Evolutionary conservation across 305 asterid genomes (phyloP).

Genomic region (Plantago rigida): DNA sequence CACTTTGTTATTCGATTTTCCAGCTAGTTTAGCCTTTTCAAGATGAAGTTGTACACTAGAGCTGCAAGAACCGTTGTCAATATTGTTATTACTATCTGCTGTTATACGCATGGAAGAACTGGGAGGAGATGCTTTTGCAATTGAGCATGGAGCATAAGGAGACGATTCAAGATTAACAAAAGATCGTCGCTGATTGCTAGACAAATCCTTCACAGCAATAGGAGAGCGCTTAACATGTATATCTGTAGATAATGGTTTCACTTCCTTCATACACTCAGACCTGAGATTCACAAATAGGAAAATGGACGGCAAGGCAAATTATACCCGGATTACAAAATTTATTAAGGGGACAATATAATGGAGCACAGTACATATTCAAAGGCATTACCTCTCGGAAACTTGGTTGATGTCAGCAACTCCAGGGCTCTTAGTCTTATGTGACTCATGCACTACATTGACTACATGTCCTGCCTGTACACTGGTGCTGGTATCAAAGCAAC

Average conservation of each 20-base stretch:
- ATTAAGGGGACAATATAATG: constrained; percentile 13
- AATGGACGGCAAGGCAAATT: constrained; percentile 8
- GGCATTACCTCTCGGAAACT: constrained; percentile 39
- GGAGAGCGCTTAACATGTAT: constrained; percentile 29
- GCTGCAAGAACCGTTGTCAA: constrained; percentile 43
- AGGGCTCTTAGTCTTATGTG: constrained; percentile 26
- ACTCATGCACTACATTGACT: constrained; percentile 25
- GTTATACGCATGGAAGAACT: constrained; percentile 42
- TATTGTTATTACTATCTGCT: constrained; percentile 35
- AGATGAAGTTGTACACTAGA: constrained; percentile 45
- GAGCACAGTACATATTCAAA: constrained; percentile 4
- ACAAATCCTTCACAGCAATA: constrained; percentile 37
- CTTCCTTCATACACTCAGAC: constrained; percentile 36
- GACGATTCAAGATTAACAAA: constrained; percentile 35
- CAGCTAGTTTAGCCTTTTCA: constrained; percentile 44
- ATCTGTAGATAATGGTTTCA: constrained; percentile 29
- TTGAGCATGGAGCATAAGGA: constrained; percentile 42
- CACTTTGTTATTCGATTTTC: constrained; percentile 50
- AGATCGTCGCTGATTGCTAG: constrained; percentile 23
- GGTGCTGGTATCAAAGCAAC: constrained; percentile 30
- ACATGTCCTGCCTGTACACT: constrained; percentile 12
- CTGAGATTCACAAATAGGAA: constrained; percentile 31
- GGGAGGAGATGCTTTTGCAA: constrained; percentile 42
- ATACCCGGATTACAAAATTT: constrained; percentile 1
- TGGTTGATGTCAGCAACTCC: constrained; percentile 31